A percentile compares a stretch with the other conserved stretches of the same genome.
Evolutionary conservation across 139 green algal species (phyloP).

Genomic region (Coelastrella sp.): DNA sequence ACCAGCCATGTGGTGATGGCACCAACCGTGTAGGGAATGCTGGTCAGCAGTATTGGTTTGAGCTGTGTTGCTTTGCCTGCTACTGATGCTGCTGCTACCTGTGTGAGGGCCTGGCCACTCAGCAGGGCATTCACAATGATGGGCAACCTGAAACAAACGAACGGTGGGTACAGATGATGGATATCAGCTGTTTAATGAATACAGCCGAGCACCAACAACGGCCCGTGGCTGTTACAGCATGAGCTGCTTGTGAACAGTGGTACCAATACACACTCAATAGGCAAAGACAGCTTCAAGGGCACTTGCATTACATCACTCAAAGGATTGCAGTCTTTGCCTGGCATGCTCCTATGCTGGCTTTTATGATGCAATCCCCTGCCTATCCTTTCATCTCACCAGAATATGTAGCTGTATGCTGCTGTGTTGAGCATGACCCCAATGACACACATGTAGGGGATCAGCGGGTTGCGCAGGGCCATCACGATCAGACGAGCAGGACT

Average conservation of each 20-base stretch:
- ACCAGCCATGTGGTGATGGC: constrained; percentile 5
- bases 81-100: background rate
- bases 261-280: no score
- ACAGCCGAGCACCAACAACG: no score
- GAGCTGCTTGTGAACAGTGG: no score
- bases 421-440: constrained; percentile 4
- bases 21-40: background rate
- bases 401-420: background rate
- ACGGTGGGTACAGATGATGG: no score
- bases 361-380: no score
- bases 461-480: constrained; percentile 4
- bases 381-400: no score
- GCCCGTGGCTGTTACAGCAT: no score
- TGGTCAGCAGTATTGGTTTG: constrained; percentile 24
- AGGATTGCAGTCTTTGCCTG: no score
- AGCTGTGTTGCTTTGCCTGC: background rate
- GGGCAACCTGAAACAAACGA: constrained; percentile 1
- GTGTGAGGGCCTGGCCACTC: background rate
- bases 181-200: no score
- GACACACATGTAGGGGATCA: constrained; percentile 11
- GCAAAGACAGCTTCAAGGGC: no score
- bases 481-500: background rate
- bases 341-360: no score
- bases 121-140: constrained; percentile 22
- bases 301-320: no score